These are phyloP conservation scores for Naganishia randhawae DNA, from an alignment of 768 basidiomycete genomes.

Conservation along the genomic window DNA sequence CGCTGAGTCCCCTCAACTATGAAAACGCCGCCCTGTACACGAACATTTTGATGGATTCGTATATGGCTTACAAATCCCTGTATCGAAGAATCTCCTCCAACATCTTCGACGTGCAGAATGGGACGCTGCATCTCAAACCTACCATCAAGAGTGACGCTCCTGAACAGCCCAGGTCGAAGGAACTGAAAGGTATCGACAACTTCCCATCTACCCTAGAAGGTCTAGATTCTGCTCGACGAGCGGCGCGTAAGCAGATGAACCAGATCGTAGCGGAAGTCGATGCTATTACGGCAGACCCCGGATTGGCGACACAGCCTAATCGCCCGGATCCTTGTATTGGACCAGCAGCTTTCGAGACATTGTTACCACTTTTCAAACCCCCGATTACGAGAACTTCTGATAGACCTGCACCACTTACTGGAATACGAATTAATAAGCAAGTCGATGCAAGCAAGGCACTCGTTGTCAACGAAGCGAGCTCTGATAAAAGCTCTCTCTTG, in stretches of 20 bases:
- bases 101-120: not conserved
- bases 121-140: not conserved
- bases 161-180: not conserved
- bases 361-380: not conserved
- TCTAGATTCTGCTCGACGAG: not conserved
- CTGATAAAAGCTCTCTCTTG: not conserved
- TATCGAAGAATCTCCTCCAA: not conserved
- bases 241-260: not conserved
- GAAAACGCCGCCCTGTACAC: not conserved
- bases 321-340: not conserved
- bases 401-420: not conserved
- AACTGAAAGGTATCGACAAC: not conserved
- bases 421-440: not conserved
- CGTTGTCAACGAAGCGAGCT: not conserved
- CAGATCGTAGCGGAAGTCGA: not conserved
- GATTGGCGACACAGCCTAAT: not conserved
- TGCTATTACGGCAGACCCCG: not conserved
- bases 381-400: not conserved
- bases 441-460: not conserved
- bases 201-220: not conserved
- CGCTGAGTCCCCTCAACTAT: not conserved
- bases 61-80: slow-evolving; percentile 2
- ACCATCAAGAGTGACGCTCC: not conserved
- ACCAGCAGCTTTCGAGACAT: not conserved
- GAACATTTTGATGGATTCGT: slow-evolving; percentile 1